Evolutionary conservation across 306 rosid species (phyloP).

Genomic region (Ziziphus jujuba): DNA sequence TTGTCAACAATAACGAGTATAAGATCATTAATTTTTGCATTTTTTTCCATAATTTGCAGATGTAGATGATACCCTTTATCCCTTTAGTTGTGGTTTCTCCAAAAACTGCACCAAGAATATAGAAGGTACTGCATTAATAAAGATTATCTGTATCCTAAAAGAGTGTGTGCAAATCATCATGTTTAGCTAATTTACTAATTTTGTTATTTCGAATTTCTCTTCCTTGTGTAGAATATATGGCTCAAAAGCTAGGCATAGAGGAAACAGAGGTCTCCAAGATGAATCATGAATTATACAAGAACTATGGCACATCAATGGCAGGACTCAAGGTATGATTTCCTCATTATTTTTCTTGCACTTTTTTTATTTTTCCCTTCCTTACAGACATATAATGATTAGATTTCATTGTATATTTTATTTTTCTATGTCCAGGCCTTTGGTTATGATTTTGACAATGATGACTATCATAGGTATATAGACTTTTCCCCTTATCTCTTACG

Average conservation of each 20-base stretch:
- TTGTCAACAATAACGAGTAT: not conserved
- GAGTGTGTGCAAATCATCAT: not conserved
- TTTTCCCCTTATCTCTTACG: not conserved
- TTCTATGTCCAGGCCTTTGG: conserved; percentile 18
- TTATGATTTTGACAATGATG: conserved; percentile 23
- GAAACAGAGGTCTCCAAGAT: not conserved
- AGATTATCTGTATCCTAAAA: not conserved
- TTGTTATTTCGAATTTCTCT: not conserved
- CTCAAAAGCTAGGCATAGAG: conserved; percentile 14
- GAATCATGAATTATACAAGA: conserved; percentile 9
- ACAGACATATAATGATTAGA: not conserved
- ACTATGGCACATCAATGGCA: conserved; percentile 26
- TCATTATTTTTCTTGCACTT: not conserved
- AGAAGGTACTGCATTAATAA: not conserved
- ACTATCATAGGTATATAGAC: conserved; percentile 13
- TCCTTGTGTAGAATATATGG: conserved; percentile 15
- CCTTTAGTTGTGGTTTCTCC: conserved; percentile 12
- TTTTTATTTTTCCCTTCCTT: not conserved
- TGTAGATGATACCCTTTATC: conserved; percentile 24
- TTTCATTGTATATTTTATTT: not conserved
- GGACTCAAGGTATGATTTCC: conserved; percentile 13
- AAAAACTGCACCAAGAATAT: conserved; percentile 18
- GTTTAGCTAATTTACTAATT: not conserved
- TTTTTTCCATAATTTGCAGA: too few relatives aligned
- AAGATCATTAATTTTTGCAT: not conserved